Evolutionary conservation across 371 early-diverging fungal species (phyloP).

Genomic region (Encephalitozoon cuniculi): DNA sequence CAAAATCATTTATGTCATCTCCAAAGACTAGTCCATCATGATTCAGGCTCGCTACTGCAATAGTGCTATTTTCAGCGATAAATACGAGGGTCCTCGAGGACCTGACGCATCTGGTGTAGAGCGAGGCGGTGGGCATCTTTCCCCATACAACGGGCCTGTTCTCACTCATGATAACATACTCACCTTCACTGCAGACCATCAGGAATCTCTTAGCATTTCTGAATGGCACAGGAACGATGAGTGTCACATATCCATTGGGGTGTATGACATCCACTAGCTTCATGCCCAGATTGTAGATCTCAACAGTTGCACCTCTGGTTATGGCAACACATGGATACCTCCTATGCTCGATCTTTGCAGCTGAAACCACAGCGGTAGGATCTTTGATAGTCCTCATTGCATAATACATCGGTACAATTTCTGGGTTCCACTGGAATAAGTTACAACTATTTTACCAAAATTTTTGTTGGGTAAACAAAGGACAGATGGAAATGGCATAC

Average conservation of each 20-base stretch:
- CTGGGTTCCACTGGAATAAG: not conserved
- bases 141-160: not conserved
- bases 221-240: not conserved
- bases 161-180: not conserved
- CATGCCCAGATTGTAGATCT: not conserved
- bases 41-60: not conserved
- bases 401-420: not conserved
- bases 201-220: not conserved
- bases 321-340: not conserved
- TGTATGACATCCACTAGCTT: not conserved
- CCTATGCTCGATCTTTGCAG: not conserved
- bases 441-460: conserved; percentile 10
- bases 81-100: not conserved
- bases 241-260: not conserved
- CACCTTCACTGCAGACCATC: not conserved
- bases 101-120: not conserved
- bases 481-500: not conserved
- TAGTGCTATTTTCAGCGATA: not conserved
- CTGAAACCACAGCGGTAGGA: not conserved
- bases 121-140: not conserved
- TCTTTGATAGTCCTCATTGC: not conserved
- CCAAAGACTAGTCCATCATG: not conserved
- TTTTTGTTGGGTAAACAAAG: not conserved
- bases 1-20: not conserved
- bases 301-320: not conserved